Conservation (phyloP, 2,329 filamentous ascomycete species). For the Davidsoniella australis region DNA sequence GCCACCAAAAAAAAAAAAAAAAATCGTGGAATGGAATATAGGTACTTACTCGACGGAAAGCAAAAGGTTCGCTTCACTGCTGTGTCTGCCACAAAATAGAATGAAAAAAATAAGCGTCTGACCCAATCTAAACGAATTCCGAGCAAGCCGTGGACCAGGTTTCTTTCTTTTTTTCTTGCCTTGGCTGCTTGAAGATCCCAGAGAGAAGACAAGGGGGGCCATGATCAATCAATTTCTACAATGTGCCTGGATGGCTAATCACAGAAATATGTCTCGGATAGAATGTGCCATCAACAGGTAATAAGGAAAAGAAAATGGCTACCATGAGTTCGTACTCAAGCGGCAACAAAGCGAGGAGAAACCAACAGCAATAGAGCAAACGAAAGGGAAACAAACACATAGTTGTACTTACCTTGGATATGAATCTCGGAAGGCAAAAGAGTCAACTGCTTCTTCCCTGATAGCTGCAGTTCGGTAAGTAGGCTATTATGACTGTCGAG, state of each 20-base stretch:
- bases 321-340: too few relatives aligned
- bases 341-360: background rate
- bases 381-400: background rate
- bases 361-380: background rate
- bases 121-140: background rate
- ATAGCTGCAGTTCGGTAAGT: constrained; percentile 12
- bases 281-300: background rate
- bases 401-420: constrained; percentile 14
- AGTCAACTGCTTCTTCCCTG: constrained; percentile 9
- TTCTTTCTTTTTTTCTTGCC: background rate
- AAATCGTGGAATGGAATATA: too few relatives aligned
- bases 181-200: background rate
- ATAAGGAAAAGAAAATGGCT: background rate
- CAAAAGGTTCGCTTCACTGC: constrained; percentile 5
- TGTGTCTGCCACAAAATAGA: background rate
- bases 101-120: constrained; percentile 2
- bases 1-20: background rate
- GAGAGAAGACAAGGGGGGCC: background rate
- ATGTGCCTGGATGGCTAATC: background rate
- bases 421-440: constrained; percentile 14
- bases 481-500: background rate
- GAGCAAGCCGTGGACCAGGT: background rate
- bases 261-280: background rate
- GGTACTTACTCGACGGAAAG: constrained; percentile 11
- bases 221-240: background rate